These are phyloP conservation scores for Tephrocybe sp. DNA, from an alignment of 768 basidiomycete genomes.

Conservation along the genomic window DNA sequence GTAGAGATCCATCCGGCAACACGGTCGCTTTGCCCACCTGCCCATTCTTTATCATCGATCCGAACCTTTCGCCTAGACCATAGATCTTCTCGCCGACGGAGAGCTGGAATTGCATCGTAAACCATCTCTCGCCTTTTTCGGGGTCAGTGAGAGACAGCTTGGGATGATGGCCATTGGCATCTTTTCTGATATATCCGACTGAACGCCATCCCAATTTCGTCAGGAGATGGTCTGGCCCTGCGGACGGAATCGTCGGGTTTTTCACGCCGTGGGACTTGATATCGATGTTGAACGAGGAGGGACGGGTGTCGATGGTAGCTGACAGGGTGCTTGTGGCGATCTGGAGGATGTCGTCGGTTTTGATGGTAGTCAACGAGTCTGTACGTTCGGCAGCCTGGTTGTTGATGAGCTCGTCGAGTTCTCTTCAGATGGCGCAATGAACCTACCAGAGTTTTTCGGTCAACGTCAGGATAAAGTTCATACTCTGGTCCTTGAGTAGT, in stretches of 20 bases:
- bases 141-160: slow-evolving; percentile 22
- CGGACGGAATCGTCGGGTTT: slow-evolving; percentile 21
- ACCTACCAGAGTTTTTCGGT: slow-evolving; percentile 18
- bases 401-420: background rate
- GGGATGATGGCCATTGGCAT: slow-evolving; percentile 20
- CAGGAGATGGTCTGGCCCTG: slow-evolving; percentile 23
- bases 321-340: slow-evolving; percentile 24
- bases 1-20: background rate
- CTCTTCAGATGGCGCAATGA: background rate
- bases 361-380: slow-evolving; percentile 19
- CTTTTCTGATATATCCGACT: slow-evolving; percentile 27
- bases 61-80: slow-evolving; percentile 49
- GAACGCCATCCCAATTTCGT: slow-evolving; percentile 32
- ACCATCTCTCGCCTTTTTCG: slow-evolving; percentile 24
- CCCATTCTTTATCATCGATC: slow-evolving; percentile 48
- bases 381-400: slow-evolving; percentile 13
- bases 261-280: slow-evolving; percentile 21
- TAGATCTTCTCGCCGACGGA: slow-evolving; percentile 45
- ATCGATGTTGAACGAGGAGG: slow-evolving; percentile 28
- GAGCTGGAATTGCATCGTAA: slow-evolving; percentile 36
- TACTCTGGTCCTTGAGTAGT: slow-evolving; percentile 25
- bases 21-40: slow-evolving; percentile 24
- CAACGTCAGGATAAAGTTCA: slow-evolving; percentile 31
- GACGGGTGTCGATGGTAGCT: slow-evolving; percentile 26
- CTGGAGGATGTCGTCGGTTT: slow-evolving; percentile 20